Evolutionary conservation across 345 rosid species (phyloP).

Genomic region (Camelina sativa): DNA sequence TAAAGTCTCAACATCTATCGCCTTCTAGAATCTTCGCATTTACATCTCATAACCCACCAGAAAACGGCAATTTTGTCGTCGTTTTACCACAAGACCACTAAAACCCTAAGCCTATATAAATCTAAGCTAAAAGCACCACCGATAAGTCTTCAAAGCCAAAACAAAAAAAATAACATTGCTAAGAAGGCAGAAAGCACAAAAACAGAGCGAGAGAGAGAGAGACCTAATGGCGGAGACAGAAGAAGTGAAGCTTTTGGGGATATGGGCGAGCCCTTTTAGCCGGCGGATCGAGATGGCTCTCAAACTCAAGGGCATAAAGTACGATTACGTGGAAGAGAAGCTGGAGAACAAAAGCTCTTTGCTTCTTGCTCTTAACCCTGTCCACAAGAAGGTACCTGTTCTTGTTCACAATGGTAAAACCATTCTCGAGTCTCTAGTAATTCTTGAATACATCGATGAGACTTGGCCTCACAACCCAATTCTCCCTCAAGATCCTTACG

Average conservation of each 20-base stretch:
- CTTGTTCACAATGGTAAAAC: constrained; percentile 54
- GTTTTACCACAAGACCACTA: constrained; percentile 7
- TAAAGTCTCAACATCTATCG: background rate
- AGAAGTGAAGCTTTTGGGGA: constrained; percentile 56
- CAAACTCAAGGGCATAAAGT: constrained; percentile 50
- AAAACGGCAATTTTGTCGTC: constrained; percentile 5
- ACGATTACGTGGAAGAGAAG: constrained; percentile 50
- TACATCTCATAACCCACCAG: background rate
- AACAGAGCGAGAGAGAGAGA: background rate
- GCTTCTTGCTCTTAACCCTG: constrained; percentile 49
- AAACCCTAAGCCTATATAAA: constrained; percentile 37
- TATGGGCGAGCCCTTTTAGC: constrained; percentile 52
- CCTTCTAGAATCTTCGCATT: constrained; percentile 2
- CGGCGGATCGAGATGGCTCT: constrained; percentile 52
- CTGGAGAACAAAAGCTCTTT: constrained; percentile 46
- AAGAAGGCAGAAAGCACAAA: background rate
- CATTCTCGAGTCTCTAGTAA: constrained; percentile 47
- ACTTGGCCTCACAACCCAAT: constrained; percentile 51
- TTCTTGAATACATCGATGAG: constrained; percentile 58
- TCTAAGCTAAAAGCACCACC: background rate
- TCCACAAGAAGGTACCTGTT: constrained; percentile 56
- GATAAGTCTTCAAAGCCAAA: background rate
- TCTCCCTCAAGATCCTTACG: constrained; percentile 51
- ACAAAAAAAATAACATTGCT: background rate
- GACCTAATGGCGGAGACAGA: constrained; percentile 39